Evolutionary conservation across 2,329 filamentous ascomycete genomes (phyloP), one percentile per base, ranked within the genome.

Genomic region (Trichophyton rubrum): DNA sequence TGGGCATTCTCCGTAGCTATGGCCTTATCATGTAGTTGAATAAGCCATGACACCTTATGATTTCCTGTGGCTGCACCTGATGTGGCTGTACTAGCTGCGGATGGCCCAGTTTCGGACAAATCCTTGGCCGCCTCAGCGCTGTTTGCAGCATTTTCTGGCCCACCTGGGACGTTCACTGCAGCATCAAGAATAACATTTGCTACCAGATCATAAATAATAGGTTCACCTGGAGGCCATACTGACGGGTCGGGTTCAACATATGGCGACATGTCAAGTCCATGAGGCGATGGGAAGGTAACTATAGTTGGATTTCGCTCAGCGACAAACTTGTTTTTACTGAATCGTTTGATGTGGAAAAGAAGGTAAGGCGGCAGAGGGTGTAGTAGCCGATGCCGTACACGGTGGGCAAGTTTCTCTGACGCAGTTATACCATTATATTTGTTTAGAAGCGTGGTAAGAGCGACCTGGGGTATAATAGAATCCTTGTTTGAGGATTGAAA

Each of bases 241-340:
- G 79, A 75, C 0, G 89, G 88, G 68, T 91, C 89, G 0, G 92
- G 91, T 75, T 97, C 90, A 11, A 96, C 90, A 68, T 93, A 97
- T 0, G 91, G 90, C 3, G 85, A 82, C 79, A 96, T 86, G 72
- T 99, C 90, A 7, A 99, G 83, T 47, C 86, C 84, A 70, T 86
- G 82, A 3, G 89, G 83, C 5, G 89, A 87, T 65, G 92, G 89
- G 73, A 97, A 99, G 0, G 92, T 97, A 64, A 99, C 93, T 69
- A 99, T 99, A 8, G 93, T 99, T 0, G 92, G 93, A 73, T 99
- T 99, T 58, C 93, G 88, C 75, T 97, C 92, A 1, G 87, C 84
- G 20, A 99, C 89, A 70, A 99, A 99, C 73, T 96, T 96, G 79
- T 99, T 99, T 66, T 88, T 86, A 66, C 86, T 89, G 80, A 99